Evolutionary conservation across 2,329 filamentous ascomycete species (phyloP).

Genomic region (Fusarium xylarioides): DNA sequence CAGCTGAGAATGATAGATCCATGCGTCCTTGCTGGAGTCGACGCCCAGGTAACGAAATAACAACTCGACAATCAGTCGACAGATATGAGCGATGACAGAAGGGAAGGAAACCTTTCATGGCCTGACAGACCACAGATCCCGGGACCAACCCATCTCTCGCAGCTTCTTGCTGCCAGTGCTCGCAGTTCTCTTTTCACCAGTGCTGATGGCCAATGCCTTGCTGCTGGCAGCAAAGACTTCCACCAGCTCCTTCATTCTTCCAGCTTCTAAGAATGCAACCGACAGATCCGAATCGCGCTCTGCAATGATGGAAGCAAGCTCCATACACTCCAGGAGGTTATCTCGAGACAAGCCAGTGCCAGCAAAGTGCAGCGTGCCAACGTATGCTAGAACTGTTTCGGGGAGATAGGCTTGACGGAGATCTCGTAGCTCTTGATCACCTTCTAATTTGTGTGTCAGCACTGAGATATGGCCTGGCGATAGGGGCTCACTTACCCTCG

Average conservation of each 20-base stretch:
- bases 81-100: not conserved
- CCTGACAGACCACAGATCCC: conserved; percentile 68
- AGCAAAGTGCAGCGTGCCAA: conserved; percentile 81
- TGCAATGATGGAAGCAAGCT: conserved; percentile 80
- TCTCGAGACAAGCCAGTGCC: conserved; percentile 79
- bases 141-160: conserved; percentile 69
- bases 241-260: conserved; percentile 78
- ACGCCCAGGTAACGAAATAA: conserved; percentile 17
- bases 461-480: not conserved
- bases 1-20: conserved; percentile 9
- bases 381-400: conserved; percentile 84
- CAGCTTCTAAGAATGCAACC: conserved; percentile 68
- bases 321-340: conserved; percentile 84
- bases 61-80: not conserved
- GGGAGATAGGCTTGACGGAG: conserved; percentile 85
- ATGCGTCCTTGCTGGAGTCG: conserved; percentile 3
- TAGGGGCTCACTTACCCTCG: conserved; percentile 57
- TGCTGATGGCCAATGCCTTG: conserved; percentile 71
- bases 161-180: conserved; percentile 66
- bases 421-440: conserved; percentile 67
- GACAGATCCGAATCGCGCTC: conserved; percentile 74
- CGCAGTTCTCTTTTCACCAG: conserved; percentile 62
- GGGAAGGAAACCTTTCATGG: conserved; percentile 19
- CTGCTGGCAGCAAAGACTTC: conserved; percentile 80
- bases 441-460: conserved; percentile 52